Base-by-base conservation (phyloP, 2,329 filamentous ascomycete species). In the Gaeumannomyces tritici region DNA sequence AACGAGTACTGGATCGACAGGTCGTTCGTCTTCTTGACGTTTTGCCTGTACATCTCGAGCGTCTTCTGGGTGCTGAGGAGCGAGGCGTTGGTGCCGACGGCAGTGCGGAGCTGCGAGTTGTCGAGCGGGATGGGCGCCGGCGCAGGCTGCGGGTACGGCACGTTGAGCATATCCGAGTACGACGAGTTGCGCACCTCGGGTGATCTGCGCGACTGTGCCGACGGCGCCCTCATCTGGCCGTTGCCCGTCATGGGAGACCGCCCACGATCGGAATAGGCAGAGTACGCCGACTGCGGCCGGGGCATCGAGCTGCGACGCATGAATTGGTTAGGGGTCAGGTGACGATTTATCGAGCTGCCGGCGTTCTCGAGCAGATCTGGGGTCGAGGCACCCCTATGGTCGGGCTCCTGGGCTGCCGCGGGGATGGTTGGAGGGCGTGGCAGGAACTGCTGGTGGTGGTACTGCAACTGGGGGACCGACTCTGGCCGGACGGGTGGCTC, bases 21-120 rank as follows among this genome's bases (percentile, higher is more conserved):
- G 73, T 97, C 92, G 65, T 89, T 95, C 3, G 95, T 96, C 79
- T 99, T 99, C 78, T 97, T 98, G 63, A 97, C 91, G 71, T 98
- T 99, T 62, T 89, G 88, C 57, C 93, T 85, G 74, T 99, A 99
- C 93, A 98, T 97, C 62, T 98, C 93, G 59, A 99, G 83, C 1
- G 95, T 99, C 76, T 98, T 93, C 71, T 93, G 90, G 42, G 91
- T 89, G 70, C 91, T 93, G 33, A 99, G 83, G 15, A 99, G 81
- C 26, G 93, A 96, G 4, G 93, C 93, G 77, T 96, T 96, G 71
- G 86, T 89, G 57, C 95, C 95, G 28, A 99, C 87, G 21, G 85
- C 87, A 62, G 83, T 86, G 64, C 91, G 88, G 59, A 99, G 78
- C 65, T 89, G 83, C 13, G 89, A 86, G 71, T 98, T 97, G 74